Percentiles rank a stretch among this genome's conserved stretches.
Conservation (phyloP, 2,329 filamentous ascomycete species). For the Pseudopithomyces maydicus region DNA sequence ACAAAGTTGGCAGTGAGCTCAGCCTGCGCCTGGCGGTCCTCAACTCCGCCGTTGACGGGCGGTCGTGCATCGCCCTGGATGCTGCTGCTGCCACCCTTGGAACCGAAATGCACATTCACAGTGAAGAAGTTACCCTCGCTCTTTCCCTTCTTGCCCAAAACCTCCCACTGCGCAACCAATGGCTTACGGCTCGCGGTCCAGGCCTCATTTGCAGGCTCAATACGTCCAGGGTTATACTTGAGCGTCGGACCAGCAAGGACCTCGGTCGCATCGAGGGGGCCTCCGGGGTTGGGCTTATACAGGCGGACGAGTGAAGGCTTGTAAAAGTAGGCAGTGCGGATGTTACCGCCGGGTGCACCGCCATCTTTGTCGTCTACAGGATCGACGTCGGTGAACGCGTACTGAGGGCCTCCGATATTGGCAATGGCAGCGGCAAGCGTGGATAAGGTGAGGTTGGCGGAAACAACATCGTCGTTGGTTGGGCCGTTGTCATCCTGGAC, state of each 20-base stretch:
- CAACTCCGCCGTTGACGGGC: slow-evolving; percentile 68
- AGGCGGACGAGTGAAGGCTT: slow-evolving; percentile 64
- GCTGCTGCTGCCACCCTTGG: slow-evolving; percentile 68
- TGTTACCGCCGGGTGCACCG: slow-evolving; percentile 72
- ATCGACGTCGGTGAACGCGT: slow-evolving; percentile 64
- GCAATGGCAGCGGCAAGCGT: slow-evolving; percentile 61
- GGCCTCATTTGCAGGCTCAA: slow-evolving; percentile 65
- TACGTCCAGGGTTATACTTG: slow-evolving; percentile 70
- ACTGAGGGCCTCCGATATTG: slow-evolving; percentile 55
- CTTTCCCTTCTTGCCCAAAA: slow-evolving; percentile 57
- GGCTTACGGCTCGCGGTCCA: slow-evolving; percentile 70
- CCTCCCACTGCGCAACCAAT: slow-evolving; percentile 68
- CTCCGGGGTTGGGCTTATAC: slow-evolving; percentile 63
- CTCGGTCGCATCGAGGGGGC: slow-evolving; percentile 59
- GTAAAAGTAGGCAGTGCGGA: slow-evolving; percentile 73
- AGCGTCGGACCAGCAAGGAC: slow-evolving; percentile 64
- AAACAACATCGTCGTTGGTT: slow-evolving; percentile 63
- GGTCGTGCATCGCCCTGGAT: slow-evolving; percentile 69
- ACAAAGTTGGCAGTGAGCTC: slow-evolving; percentile 58
- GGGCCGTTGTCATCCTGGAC: slow-evolving; percentile 70
- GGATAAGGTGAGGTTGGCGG: slow-evolving; percentile 63
- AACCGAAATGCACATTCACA: slow-evolving; percentile 71
- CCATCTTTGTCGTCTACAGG: slow-evolving; percentile 67
- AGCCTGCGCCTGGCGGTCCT: slow-evolving; percentile 61
- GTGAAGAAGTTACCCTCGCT: slow-evolving; percentile 62